A percentile compares a stretch with the other conserved stretches of the same genome.
Evolutionary conservation across 164 flowering plant genomes (phyloP).

Genomic region (Buxus sempervirens): DNA sequence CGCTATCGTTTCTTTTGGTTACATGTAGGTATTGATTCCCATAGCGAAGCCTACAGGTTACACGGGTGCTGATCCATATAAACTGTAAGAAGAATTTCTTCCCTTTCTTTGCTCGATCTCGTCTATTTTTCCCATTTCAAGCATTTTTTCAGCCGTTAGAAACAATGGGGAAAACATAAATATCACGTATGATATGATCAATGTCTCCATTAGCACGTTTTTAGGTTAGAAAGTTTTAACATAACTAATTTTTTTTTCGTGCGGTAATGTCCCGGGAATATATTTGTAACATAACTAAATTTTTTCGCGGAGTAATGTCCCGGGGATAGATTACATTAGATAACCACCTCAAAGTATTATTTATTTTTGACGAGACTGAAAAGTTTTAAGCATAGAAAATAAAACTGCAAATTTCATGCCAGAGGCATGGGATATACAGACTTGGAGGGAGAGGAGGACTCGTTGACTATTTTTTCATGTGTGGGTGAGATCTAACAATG

Average conservation of each 20-base stretch:
- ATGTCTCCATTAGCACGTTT: too few species aligned
- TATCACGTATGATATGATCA: too few species aligned
- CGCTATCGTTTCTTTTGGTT: not conserved
- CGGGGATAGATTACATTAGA: not conserved
- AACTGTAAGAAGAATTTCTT: conserved; percentile 49
- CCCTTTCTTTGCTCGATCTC: not conserved
- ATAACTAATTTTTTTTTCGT: too few species aligned
- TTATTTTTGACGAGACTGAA: too few species aligned
- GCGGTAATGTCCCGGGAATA: too few species aligned
- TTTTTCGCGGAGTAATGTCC: not conserved
- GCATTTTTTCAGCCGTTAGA: not conserved
- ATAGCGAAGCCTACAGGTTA: conserved; percentile 81
- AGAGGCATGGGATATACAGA: too few species aligned
- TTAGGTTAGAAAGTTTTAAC: too few species aligned
- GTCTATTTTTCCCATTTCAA: not conserved
- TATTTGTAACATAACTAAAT: too few species aligned
- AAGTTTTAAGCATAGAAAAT: not conserved
- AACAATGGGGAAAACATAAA: too few species aligned
- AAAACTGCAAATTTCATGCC: not conserved
- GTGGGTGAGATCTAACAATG: too few species aligned
- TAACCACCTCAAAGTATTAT: not conserved
- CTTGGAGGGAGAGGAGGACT: too few species aligned
- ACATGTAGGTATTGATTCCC: conserved; percentile 71
- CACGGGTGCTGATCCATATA: conserved; percentile 93
- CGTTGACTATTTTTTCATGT: too few species aligned